Base-by-base conservation (phyloP, 139 green algal species). In the Chlorella sp. region DNA sequence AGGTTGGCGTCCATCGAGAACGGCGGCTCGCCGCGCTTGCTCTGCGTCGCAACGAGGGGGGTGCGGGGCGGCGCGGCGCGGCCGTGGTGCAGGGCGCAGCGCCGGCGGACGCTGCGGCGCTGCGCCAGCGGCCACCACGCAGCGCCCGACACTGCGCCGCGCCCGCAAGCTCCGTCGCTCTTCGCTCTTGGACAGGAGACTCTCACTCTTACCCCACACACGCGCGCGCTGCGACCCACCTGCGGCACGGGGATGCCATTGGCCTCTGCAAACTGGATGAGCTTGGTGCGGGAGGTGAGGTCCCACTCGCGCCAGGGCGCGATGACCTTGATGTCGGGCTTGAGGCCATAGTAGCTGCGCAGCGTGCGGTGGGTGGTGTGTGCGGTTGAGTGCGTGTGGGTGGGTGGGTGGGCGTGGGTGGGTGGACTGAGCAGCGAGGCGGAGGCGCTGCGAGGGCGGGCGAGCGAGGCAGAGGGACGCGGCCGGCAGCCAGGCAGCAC, bases 321-420 rank as follows among this genome's bases (percentile, higher is more conserved):
- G 63, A 99, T 98, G 23, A 99, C 96, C 87, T 98, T 98, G 79
- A 99, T 96, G 88, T 97, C 93, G n/a, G 96, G 96, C 90, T 99
- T 94, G 15, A 99, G 86, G 41, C 88, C 87, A 74, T 98, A 98
- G 88, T 99, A 99, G 36, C 87, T 80, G 80, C 41, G 77, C 58
- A 53, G 35, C 29, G n/a, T 36, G 36, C 14, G 60, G 25, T 38
- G 45, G 31, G 61, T 19, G 15, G 19, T 53, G 19, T 14, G 46
- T 6, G 9, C 11, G 46, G 19, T 60, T 14, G 9, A 15, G 56
- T 23, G 7, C 17, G 31, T 66, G 11, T 11, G 31, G 59, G 59
- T 9, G 12, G 2, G 7, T 27, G 63, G 63, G 38, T 53, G 62
- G 35, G n/a, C n/a, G n/a, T n/a, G n/a, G n/a, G n/a, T n/a, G n/a